A percentile compares a stretch with the other conserved stretches of the same genome.
These are phyloP conservation scores for Pythium monospermum DNA, from an alignment of 352 stramenopile genomes.

Conservation along the genomic window DNA sequence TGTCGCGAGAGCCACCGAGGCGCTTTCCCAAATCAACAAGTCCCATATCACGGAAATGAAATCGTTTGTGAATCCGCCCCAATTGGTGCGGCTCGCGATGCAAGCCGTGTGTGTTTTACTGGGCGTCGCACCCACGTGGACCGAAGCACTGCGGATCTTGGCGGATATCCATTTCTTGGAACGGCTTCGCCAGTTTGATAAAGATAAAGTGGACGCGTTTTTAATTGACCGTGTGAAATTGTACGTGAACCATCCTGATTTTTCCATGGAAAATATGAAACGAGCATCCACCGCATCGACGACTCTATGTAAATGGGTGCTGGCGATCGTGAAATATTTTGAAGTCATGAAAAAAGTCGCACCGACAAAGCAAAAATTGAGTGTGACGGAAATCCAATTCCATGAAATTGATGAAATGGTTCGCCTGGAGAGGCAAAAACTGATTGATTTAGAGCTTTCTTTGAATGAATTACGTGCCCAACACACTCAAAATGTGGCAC, in stretches of 20 bases:
- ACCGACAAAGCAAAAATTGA: constrained; percentile 43
- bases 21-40: constrained; percentile 72
- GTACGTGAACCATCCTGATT: constrained; percentile 65
- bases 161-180: constrained; percentile 70
- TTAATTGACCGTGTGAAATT: constrained; percentile 50
- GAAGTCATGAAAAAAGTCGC: constrained; percentile 58
- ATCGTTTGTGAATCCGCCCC: constrained; percentile 64
- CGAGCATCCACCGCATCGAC: constrained; percentile 60
- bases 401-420: constrained; percentile 35
- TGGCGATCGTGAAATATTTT: constrained; percentile 64
- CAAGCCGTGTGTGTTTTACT: constrained; percentile 71
- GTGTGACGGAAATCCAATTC: constrained; percentile 36
- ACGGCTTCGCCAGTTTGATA: constrained; percentile 51
- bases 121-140: constrained; percentile 52
- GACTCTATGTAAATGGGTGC: constrained; percentile 68
- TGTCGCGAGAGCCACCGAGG: constrained; percentile 44
- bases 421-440: constrained; percentile 37
- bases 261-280: constrained; percentile 78
- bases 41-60: constrained; percentile 80
- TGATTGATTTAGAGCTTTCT: constrained; percentile 42
- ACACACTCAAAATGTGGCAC: constrained; percentile 28
- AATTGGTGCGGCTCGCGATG: constrained; percentile 71
- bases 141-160: constrained; percentile 53
- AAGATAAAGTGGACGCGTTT: constrained; percentile 37
- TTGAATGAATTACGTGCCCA: constrained; percentile 40